Base-by-base conservation (phyloP, 371 early-diverging fungal genomes). In the Mucor racemosus region DNA sequence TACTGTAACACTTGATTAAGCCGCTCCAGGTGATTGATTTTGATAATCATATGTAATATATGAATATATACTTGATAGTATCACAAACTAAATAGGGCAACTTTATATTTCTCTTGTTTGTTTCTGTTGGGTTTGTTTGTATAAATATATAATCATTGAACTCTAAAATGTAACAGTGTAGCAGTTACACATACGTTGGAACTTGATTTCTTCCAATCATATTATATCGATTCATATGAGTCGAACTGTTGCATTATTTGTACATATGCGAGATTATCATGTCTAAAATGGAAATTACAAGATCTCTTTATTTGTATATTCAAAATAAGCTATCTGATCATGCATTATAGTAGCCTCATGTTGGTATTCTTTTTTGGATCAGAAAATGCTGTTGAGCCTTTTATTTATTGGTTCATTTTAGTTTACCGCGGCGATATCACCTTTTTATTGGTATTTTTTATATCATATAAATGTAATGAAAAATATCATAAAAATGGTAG, bases 221-320 rank as follows among this genome's bases (percentile, higher is more conserved):
- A 54, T 33, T 14, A 31, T 14, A 26, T 26, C 14, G 36, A 35
- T 56, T 35, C 17, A 56, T 35, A 56, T 54, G 54, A 54, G 54
- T 54, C 54, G 54, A 54, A 54, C 7, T 54, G 54, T 26, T 33
- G 13, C 33, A 33, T 10, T 56, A 36, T 56, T 56, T 14, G 15
- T 36, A 35, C 36, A 56, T 56, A 36, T 56, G 56, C 56, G 34
- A 56, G 56, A 56, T 56, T 56, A 56, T 56, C 56, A 56, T 13
- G 36, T 56, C 56, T 34, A 56, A 56, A 56, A 56, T 36, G 56
- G 56, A n/a, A 56, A 56, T 56, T 56, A 56, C 56, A n/a, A 33
- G 56, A 36, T 56, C 56, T 56, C 36, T 56, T 56, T 56, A 17
- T 56, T 53, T 53, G 31, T 53, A 13, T 13, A 31, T 53, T 31